A percentile compares a stretch with the other conserved stretches of the same genome.
Evolutionary conservation across 306 rosid species (phyloP).

Genomic region (Quillaja saponaria): DNA sequence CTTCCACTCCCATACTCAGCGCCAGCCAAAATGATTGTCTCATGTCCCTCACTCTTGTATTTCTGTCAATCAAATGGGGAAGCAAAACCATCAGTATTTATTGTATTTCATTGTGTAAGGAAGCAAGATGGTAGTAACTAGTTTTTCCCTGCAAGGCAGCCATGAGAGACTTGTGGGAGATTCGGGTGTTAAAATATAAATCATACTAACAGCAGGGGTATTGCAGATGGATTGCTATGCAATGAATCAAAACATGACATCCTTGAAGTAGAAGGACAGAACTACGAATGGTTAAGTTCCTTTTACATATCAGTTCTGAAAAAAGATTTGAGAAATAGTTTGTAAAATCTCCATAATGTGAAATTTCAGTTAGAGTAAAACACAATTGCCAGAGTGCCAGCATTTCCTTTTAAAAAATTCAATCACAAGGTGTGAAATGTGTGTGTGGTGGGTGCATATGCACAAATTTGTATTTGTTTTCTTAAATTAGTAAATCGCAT

Average conservation of each 20-base stretch:
- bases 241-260: conserved; percentile 1
- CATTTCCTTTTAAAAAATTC: background rate
- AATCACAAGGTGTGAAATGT: conserved; percentile 2
- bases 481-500: background rate
- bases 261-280: background rate
- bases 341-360: too few species aligned
- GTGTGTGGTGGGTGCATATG: too few species aligned
- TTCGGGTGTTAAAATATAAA: too few species aligned
- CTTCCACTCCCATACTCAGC: conserved; percentile 98
- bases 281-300: background rate
- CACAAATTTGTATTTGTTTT: background rate
- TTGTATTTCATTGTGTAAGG: conserved; percentile 1
- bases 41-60: conserved; percentile 78
- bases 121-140: background rate
- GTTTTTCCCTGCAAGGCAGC: background rate
- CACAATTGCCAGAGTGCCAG: background rate
- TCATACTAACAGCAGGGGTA: too few species aligned
- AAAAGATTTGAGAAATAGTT: too few species aligned
- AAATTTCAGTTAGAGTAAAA: background rate
- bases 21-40: conserved; percentile 79
- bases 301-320: too few species aligned
- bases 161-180: background rate
- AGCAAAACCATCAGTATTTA: conserved; percentile 11
- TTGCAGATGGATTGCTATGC: too few species aligned
- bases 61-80: conserved; percentile 47